Evolutionary conservation across 148 eudicot species (phyloP).

Genomic region (Rhododendron ovatum): DNA sequence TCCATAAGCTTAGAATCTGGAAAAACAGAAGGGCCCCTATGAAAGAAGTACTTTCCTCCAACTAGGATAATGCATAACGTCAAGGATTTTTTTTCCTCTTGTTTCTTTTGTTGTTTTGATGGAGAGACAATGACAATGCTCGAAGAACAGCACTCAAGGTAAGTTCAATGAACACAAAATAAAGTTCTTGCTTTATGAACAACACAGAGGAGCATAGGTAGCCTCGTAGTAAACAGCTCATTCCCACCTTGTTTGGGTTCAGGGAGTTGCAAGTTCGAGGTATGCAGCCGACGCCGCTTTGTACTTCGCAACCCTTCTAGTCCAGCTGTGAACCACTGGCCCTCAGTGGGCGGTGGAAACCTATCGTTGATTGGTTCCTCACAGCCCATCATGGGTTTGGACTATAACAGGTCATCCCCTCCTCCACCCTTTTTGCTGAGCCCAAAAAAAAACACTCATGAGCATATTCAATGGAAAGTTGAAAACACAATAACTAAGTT

Average conservation of each 20-base stretch:
- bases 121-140: background rate
- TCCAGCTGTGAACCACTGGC: background rate
- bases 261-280: background rate
- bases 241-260: background rate
- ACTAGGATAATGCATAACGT: background rate
- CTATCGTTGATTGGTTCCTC: background rate
- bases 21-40: background rate
- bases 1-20: background rate
- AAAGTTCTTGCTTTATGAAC: background rate
- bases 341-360: background rate
- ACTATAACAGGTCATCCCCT: background rate
- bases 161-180: background rate
- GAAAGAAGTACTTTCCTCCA: background rate
- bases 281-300: background rate
- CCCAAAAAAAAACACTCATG: background rate
- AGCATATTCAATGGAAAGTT: background rate
- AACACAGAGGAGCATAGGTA: background rate
- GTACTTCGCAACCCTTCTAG: background rate
- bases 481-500: background rate
- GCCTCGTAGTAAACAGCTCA: background rate
- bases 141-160: background rate
- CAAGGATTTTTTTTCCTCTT: background rate
- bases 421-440: background rate
- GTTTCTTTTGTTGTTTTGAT: background rate
- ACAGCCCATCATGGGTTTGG: background rate